Conservation (phyloP, 805 yeast genomes). For the Candida railenensis region DNA sequence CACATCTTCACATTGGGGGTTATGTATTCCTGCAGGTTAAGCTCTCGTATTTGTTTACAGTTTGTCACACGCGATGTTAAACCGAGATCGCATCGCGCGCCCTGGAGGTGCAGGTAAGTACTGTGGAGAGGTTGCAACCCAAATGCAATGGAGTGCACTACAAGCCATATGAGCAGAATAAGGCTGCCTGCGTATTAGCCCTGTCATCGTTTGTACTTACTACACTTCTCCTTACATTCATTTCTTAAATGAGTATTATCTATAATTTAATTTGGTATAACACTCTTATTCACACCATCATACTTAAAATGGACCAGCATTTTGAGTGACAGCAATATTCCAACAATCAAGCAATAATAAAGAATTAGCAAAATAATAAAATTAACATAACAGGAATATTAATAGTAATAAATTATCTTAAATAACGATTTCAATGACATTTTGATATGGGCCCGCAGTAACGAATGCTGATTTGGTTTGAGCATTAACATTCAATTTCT, state of each 20-base stretch:
- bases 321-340: neutral
- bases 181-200: too few relatives aligned
- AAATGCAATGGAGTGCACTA: too few relatives aligned
- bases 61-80: neutral
- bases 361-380: neutral
- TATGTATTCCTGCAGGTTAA: too few relatives aligned
- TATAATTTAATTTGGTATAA: too few relatives aligned
- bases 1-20: too few relatives aligned
- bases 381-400: neutral
- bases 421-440: conserved; percentile 58
- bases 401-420: conserved; percentile 13
- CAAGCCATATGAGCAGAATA: too few relatives aligned
- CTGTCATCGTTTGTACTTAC: too few relatives aligned
- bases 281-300: too few relatives aligned
- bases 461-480: conserved; percentile 59
- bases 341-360: neutral
- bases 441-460: conserved; percentile 50
- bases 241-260: too few relatives aligned
- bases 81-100: neutral
- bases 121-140: too few relatives aligned
- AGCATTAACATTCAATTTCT: conserved; percentile 48
- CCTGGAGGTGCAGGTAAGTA: too few relatives aligned
- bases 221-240: too few relatives aligned
- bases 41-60: neutral
- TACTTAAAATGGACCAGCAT: neutral